Conservation (phyloP, 257 asterid species). For the Buddleja alternifolia region DNA sequence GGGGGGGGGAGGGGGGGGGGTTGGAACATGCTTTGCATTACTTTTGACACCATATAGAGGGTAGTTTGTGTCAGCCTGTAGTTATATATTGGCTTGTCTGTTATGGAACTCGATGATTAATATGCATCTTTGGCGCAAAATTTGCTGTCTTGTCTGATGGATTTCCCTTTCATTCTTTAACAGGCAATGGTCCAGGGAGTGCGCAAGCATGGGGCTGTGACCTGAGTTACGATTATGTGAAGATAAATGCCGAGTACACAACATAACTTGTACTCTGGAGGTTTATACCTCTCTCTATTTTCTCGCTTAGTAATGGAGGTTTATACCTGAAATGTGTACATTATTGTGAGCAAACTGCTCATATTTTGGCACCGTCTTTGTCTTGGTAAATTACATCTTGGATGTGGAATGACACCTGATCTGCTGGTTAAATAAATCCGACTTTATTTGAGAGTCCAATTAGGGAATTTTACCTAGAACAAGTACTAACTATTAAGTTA, state of each 20-base stretch:
- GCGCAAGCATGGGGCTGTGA: slow-evolving; percentile 98
- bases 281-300: neutral
- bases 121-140: neutral
- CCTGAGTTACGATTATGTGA: slow-evolving; percentile 89
- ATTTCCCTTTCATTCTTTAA: slow-evolving; percentile 2
- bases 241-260: slow-evolving; percentile 91
- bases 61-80: no score
- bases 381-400: slow-evolving; percentile 2
- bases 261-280: slow-evolving; percentile 19
- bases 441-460: neutral
- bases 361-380: neutral
- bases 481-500: no score
- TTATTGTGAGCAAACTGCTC: neutral
- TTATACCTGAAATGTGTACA: no score
- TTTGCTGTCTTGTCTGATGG: neutral
- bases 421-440: no score
- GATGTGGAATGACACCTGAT: neutral
- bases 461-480: neutral
- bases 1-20: no score
- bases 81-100: no score
- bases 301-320: no score
- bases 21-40: no score
- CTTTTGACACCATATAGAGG: no score
- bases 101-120: no score
- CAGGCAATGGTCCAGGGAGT: slow-evolving; percentile 80